A percentile compares a stretch with the other conserved stretches of the same genome.
phyloP scores from a whole-genome alignment of 179 eudicot genomes.

The Gypsophila paniculata region DNA sequence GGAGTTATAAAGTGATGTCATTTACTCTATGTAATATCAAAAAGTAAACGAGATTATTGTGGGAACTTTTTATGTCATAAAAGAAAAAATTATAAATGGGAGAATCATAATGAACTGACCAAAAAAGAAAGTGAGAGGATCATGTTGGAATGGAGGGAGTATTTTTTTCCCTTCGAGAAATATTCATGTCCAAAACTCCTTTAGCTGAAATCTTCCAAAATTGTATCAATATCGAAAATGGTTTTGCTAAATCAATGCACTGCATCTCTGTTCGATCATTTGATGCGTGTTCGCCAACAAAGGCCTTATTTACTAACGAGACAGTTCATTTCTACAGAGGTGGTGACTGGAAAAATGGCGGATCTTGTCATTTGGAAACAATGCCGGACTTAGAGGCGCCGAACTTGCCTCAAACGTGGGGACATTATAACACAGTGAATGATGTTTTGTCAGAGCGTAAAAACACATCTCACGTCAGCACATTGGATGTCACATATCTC shows the following conservation, averaged over 20 bases:
- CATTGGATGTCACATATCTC: constrained; percentile 56
- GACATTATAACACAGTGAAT: constrained; percentile 35
- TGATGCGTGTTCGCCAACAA: background rate
- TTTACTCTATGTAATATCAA: too few relatives aligned
- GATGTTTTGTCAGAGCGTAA: constrained; percentile 35
- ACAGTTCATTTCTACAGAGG: constrained; percentile 43
- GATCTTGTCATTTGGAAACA: constrained; percentile 73
- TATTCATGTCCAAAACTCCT: too few relatives aligned
- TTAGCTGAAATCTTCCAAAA: too few relatives aligned
- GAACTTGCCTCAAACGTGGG: constrained; percentile 43
- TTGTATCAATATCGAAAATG: too few relatives aligned
- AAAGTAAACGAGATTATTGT: too few relatives aligned
- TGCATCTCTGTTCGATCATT: background rate
- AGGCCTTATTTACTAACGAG: background rate
- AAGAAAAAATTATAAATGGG: too few relatives aligned
- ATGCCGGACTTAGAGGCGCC: constrained; percentile 54
- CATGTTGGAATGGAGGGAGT: too few relatives aligned
- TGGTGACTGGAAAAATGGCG: constrained; percentile 79
- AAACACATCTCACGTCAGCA: constrained; percentile 23
- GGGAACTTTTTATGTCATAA: too few relatives aligned
- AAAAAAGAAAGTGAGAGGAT: too few relatives aligned
- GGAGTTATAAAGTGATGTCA: too few relatives aligned
- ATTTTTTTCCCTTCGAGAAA: background rate
- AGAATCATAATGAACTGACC: too few relatives aligned
- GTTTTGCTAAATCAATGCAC: background rate